A percentile compares a stretch with the other conserved stretches of the same genome.
These are phyloP conservation scores for Ogataea wickerhamii DNA, from an alignment of 805 yeast genomes.

Conservation along the genomic window DNA sequence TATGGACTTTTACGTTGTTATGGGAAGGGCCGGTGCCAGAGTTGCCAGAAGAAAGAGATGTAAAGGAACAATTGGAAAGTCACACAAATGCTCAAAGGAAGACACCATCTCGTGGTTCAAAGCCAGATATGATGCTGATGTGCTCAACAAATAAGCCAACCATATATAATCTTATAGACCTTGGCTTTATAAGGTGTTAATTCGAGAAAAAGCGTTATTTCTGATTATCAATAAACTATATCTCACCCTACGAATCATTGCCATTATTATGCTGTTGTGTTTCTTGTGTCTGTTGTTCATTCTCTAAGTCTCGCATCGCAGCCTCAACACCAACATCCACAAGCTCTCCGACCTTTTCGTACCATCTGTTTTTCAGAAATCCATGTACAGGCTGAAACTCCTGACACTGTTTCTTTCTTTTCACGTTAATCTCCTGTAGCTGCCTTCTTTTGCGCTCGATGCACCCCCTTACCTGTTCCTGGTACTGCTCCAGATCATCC, in stretches of 20 bases:
- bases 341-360: constrained; percentile 40
- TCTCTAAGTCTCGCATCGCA: constrained; percentile 22
- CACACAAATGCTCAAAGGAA: constrained; percentile 87
- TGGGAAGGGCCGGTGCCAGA: constrained; percentile 99
- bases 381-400: constrained; percentile 43
- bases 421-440: constrained; percentile 40
- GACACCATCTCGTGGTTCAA: constrained; percentile 98
- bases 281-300: background rate
- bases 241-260: background rate
- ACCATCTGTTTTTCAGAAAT: constrained; percentile 49
- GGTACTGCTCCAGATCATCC: constrained; percentile 31
- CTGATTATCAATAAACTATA: background rate
- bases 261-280: background rate
- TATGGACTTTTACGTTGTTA: constrained; percentile 99
- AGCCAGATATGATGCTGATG: constrained; percentile 99
- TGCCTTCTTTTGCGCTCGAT: constrained; percentile 36
- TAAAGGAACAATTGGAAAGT: constrained; percentile 82
- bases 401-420: constrained; percentile 42
- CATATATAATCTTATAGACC: too few relatives aligned
- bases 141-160: constrained; percentile 74
- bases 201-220: background rate
- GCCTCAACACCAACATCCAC: constrained; percentile 38
- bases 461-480: constrained; percentile 26
- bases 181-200: constrained; percentile 1
- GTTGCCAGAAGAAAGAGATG: constrained; percentile 98